Evolutionary conservation across 2,329 filamentous ascomycete species (phyloP), one percentile per base, ranked within the genome.

Genomic region (Hypoxylon rubiginosum): DNA sequence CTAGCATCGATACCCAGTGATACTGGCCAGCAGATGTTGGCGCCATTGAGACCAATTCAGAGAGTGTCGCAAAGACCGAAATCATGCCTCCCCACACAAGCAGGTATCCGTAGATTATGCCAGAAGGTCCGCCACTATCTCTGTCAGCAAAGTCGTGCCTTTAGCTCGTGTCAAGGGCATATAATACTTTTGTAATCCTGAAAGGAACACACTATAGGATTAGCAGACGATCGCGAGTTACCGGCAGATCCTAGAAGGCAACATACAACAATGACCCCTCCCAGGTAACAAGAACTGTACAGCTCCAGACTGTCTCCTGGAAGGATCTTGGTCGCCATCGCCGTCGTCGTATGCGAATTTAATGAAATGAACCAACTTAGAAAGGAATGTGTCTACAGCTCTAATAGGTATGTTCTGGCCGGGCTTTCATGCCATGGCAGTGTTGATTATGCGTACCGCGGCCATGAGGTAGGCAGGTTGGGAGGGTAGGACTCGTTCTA

Each of bases 51-150:
- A 79, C 82, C 36, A 84, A 70, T 65, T 85, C 83, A 1, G 79
- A 80, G 48, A 84, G 80, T 15, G 82, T 81, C 0, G 79, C 81
- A 66, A 83, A 84, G 3, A 69, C 78, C 0, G 78, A 82, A 58
- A 87, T 69, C 0, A 82, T 86, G 0, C 81, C 82, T 17, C 77
- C 71, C 82, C 83, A 86, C 17, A 84, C 82, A 50, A 86, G 81
- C 32, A 86, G 79, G 74, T 82, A 87, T 51, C 83, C 83, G 67
- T 84, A 86, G 9, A 86, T 73, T 6, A 84, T 75, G 4, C 84
- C 84, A 1, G 82, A 79, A 11, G 84, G 81, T 4, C 72, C 71
- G 24, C 72, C 72, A 63, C 67, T 73, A 17, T 10, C 8, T 48
- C 2, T 34, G 36, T 26, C 26, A 58, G 48, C 24, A 41, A 7